phyloP scores from a whole-genome alignment of 2,329 filamentous ascomycete genomes.

The Gnomoniopsis sp. region DNA sequence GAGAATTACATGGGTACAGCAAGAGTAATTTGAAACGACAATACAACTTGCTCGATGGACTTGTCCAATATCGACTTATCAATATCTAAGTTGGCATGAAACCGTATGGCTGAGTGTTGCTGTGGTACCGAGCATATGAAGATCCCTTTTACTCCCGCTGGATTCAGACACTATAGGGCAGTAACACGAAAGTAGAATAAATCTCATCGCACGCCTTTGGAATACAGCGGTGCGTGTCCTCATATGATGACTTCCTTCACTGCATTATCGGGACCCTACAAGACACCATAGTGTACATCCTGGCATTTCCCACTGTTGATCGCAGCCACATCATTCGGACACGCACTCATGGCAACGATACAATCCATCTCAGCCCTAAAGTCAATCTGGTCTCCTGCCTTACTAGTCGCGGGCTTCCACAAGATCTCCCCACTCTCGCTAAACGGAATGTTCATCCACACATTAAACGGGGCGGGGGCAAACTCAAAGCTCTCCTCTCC shows the following conservation, averaged over 20 bases:
- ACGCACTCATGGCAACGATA: neutral
- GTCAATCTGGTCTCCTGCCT: neutral
- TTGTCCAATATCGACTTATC: constrained; percentile 47
- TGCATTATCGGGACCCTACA: neutral
- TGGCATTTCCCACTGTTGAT: neutral
- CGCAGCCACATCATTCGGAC: neutral
- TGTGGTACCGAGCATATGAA: too few relatives aligned
- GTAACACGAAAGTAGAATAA: too few relatives aligned
- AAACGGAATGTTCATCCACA: neutral
- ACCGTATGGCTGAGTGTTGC: too few relatives aligned
- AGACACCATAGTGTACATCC: neutral
- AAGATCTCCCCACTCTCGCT: neutral
- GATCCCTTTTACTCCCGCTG: too few relatives aligned
- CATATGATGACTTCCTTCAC: neutral
- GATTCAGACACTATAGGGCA: too few relatives aligned
- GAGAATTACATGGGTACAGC: constrained; percentile 40
- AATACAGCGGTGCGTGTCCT: too few relatives aligned
- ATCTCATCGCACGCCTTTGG: too few relatives aligned
- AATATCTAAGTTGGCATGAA: constrained; percentile 31
- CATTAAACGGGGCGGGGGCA: neutral
- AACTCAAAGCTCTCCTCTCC: neutral
- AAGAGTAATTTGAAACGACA: constrained; percentile 45
- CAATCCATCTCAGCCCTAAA: neutral
- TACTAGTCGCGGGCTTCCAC: neutral
- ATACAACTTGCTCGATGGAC: constrained; percentile 57